Percentiles rank a stretch among this genome's conserved stretches.
Evolutionary conservation across 1,284 basidiomycete genomes (phyloP).

Genomic region (Heterobasidion annosum): DNA sequence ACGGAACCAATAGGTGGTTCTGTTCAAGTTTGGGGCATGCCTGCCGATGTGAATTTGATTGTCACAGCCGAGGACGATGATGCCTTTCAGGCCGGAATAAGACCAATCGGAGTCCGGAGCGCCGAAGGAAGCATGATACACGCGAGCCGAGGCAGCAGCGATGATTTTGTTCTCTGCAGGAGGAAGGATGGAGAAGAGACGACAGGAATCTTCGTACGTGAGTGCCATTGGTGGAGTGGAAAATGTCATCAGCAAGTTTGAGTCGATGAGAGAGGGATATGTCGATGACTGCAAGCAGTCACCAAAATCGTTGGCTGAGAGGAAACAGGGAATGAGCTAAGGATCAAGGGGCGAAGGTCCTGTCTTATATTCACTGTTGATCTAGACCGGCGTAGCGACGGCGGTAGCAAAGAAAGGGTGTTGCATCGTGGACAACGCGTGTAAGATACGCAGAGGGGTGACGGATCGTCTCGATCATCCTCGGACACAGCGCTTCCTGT

Average conservation of each 20-base stretch:
- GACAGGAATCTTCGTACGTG: conserved; percentile 16
- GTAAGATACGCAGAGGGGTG: not conserved
- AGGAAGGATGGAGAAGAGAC: conserved; percentile 18
- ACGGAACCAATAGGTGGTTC: conserved; percentile 56
- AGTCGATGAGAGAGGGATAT: too few relatives aligned
- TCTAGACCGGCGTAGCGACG: not conserved
- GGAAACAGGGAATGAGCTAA: not conserved
- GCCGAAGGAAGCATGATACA: conserved; percentile 48
- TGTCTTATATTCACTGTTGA: not conserved
- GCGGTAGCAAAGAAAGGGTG: not conserved
- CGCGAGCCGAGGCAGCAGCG: conserved; percentile 25
- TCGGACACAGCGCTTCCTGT: not conserved
- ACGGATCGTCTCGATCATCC: not conserved
- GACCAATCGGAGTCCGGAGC: conserved; percentile 48
- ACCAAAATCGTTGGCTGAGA: not conserved
- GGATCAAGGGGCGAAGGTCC: too few relatives aligned
- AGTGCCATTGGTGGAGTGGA: conserved; percentile 2
- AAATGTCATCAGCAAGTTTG: not conserved
- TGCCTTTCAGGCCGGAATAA: conserved; percentile 65
- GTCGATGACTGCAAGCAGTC: not conserved
- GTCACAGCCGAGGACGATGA: conserved; percentile 65
- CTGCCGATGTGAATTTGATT: conserved; percentile 24
- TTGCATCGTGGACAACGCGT: not conserved
- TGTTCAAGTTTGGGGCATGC: conserved; percentile 11
- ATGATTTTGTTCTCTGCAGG: conserved; percentile 18